Conservation (phyloP, 1,284 basidiomycete genomes). For the Apiotrichum siamense region DNA sequence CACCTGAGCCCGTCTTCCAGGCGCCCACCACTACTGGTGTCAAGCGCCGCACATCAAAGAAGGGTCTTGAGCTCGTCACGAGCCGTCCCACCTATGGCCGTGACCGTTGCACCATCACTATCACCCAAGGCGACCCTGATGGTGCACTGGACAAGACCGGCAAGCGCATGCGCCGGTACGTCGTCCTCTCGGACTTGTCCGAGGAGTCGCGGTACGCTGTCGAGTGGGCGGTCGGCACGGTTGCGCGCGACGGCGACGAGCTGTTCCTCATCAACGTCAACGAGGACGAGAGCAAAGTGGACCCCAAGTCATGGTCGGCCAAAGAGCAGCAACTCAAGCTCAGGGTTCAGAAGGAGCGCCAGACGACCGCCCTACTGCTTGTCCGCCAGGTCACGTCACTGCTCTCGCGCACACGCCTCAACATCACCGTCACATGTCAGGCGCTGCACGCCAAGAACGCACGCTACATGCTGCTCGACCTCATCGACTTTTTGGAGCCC, state of each 20-base stretch:
- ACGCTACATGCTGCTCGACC: slow-evolving; percentile 85
- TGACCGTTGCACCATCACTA: slow-evolving; percentile 83
- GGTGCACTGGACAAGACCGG: slow-evolving; percentile 53
- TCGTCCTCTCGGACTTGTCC: slow-evolving; percentile 88
- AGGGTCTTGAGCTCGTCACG: slow-evolving; percentile 52
- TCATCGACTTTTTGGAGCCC: slow-evolving; percentile 85
- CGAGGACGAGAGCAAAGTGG: slow-evolving; percentile 89
- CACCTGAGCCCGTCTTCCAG: slow-evolving; percentile 39
- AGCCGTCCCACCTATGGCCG: slow-evolving; percentile 78
- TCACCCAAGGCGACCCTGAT: slow-evolving; percentile 76
- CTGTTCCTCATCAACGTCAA: slow-evolving; percentile 80
- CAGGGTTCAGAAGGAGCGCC: slow-evolving; percentile 85
- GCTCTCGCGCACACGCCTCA: slow-evolving; percentile 79
- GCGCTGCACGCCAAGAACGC: slow-evolving; percentile 94
- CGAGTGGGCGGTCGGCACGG: slow-evolving; percentile 95
- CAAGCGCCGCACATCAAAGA: slow-evolving; percentile 30
- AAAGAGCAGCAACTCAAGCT: slow-evolving; percentile 69
- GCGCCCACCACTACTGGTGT: slow-evolving; percentile 14
- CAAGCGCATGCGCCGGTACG: slow-evolving; percentile 64
- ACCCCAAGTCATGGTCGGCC: slow-evolving; percentile 62
- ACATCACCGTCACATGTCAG: slow-evolving; percentile 83
- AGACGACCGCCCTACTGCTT: slow-evolving; percentile 78
- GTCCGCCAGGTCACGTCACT: slow-evolving; percentile 80
- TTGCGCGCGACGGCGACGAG: slow-evolving; percentile 89
- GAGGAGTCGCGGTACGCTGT: slow-evolving; percentile 87